phyloP scores from a whole-genome alignment of 441 rosid species.

The Adansonia rubrostipa region DNA sequence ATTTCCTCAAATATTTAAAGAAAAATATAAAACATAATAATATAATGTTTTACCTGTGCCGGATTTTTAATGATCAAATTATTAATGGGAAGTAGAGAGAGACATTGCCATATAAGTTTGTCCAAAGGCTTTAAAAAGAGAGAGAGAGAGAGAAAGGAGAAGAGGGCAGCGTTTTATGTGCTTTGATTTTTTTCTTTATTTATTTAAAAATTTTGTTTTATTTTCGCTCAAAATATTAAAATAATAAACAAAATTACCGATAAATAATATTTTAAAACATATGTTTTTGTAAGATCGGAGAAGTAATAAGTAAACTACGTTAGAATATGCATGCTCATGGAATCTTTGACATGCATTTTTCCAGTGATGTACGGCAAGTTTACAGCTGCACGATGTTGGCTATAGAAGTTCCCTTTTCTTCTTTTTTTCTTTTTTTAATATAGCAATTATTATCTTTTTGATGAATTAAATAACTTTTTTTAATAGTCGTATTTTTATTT shows the following conservation, averaged over 20 bases:
- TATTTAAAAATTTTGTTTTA: too few relatives aligned
- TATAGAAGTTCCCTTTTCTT: not conserved
- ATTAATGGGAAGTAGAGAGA: constrained; percentile 2
- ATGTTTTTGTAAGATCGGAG: constrained; percentile 30
- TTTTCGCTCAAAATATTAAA: too few relatives aligned
- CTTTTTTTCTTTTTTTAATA: too few relatives aligned
- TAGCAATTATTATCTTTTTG: too few relatives aligned
- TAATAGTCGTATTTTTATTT: too few relatives aligned
- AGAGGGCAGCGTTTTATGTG: not conserved
- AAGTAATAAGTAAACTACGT: constrained; percentile 32
- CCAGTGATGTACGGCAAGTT: constrained; percentile 11
- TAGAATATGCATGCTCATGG: constrained; percentile 28
- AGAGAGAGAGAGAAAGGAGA: not conserved
- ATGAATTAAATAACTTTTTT: too few relatives aligned
- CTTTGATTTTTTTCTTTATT: not conserved
- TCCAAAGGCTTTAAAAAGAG: constrained; percentile 7
- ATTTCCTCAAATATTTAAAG: not conserved
- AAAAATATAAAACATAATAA: too few relatives aligned
- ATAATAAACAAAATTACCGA: too few relatives aligned
- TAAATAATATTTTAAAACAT: not conserved
- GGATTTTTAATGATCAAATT: not conserved
- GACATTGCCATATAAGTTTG: constrained; percentile 28
- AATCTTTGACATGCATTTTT: constrained; percentile 35
- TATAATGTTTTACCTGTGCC: not conserved
- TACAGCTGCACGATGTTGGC: not conserved